Conservation (phyloP, 1,284 basidiomycete species). For the Moniliophthora roreri region DNA sequence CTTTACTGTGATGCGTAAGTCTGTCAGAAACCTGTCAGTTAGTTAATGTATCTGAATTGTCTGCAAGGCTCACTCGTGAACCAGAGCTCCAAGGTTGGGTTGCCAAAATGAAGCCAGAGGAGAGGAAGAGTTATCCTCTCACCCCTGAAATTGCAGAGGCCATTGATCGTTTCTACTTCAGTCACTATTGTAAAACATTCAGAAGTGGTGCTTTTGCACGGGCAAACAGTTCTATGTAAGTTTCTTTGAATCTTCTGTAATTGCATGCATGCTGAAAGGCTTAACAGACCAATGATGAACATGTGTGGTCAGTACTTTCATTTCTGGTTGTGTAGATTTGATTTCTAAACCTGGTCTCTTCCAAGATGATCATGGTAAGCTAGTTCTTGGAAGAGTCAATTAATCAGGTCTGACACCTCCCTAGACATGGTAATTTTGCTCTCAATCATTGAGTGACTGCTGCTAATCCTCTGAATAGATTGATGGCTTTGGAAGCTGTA, state of each 20-base stretch:
- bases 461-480: slow-evolving; percentile 46
- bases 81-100: slow-evolving; percentile 86
- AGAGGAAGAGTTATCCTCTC: slow-evolving; percentile 64
- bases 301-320: slow-evolving; percentile 49
- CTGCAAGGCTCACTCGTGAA: slow-evolving; percentile 60
- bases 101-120: slow-evolving; percentile 58
- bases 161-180: slow-evolving; percentile 90
- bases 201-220: slow-evolving; percentile 89
- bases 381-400: background rate
- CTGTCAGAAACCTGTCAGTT: too few relatives aligned
- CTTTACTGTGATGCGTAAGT: slow-evolving; percentile 74
- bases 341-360: background rate
- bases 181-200: slow-evolving; percentile 88
- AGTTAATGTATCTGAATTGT: too few relatives aligned
- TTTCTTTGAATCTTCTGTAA: slow-evolving; percentile 9
- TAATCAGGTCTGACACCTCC: slow-evolving; percentile 8
- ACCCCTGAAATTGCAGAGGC: slow-evolving; percentile 75
- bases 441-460: background rate
- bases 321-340: background rate
- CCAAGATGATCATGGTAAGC: slow-evolving; percentile 74
- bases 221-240: slow-evolving; percentile 91
- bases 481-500: slow-evolving; percentile 91
- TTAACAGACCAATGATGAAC: slow-evolving; percentile 58
- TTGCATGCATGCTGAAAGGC: slow-evolving; percentile 7
- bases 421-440: slow-evolving; percentile 30